These are phyloP conservation scores for Pueraria montana DNA, from an alignment of 306 rosid species.

Conservation along the genomic window DNA sequence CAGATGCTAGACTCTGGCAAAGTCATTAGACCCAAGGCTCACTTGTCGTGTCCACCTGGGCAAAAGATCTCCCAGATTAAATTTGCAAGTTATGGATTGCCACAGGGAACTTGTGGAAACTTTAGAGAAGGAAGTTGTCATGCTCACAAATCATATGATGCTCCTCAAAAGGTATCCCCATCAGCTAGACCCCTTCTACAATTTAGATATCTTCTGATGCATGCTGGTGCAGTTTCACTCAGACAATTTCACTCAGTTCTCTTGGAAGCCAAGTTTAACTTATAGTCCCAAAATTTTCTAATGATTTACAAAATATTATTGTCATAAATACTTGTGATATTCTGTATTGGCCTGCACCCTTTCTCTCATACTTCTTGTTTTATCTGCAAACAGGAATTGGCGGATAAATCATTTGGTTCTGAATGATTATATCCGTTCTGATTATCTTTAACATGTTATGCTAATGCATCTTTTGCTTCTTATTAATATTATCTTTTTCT, in stretches of 20 bases:
- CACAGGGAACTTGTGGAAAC: conserved; percentile 70
- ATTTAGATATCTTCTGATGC: conserved; percentile 1
- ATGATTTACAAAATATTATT: neutral
- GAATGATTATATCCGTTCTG: neutral
- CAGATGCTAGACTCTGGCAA: conserved; percentile 53
- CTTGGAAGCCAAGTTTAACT: conserved; percentile 11
- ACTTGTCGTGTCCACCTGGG: conserved; percentile 71
- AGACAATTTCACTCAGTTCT: conserved; percentile 3
- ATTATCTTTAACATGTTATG: neutral
- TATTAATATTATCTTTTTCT: neutral
- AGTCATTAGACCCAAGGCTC: conserved; percentile 59
- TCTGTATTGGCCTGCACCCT: neutral
- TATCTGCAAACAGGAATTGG: neutral
- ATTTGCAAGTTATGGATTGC: conserved; percentile 76
- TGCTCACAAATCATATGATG: conserved; percentile 75
- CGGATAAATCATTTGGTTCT: conserved; percentile 5
- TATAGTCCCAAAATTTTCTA: conserved; percentile 5
- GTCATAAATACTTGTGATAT: neutral
- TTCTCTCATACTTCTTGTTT: neutral
- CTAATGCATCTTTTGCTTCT: conserved; percentile 5
- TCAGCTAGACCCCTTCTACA: neutral
- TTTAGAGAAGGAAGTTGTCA: conserved; percentile 64
- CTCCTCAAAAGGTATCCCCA: conserved; percentile 62
- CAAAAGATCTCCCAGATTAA: conserved; percentile 63
- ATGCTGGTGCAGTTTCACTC: conserved; percentile 22